These are phyloP conservation scores for Eimeria necatrix DNA, from an alignment of 169 alveolate species.

Conservation along the genomic window DNA sequence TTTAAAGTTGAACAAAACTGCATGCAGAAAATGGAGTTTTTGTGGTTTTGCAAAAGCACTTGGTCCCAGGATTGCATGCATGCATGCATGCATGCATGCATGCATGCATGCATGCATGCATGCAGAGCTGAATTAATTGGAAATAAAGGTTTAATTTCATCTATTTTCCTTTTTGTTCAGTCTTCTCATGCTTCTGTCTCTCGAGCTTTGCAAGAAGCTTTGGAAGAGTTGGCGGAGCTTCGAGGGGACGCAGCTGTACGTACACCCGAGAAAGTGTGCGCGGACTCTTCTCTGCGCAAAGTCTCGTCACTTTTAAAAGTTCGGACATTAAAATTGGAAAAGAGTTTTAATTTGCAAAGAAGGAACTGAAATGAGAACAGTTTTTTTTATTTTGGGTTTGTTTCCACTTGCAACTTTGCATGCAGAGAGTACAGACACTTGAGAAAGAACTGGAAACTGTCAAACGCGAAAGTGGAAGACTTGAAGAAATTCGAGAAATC, in stretches of 20 bases:
- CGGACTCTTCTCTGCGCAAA: too few relatives aligned
- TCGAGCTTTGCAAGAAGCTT: constrained; percentile 46
- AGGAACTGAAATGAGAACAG: neutral
- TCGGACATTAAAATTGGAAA: too few relatives aligned
- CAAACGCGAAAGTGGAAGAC: constrained; percentile 13
- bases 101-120: too few relatives aligned
- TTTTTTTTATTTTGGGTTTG: too few relatives aligned
- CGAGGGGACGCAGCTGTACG: constrained; percentile 49
- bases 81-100: too few relatives aligned
- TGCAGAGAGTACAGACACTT: constrained; percentile 50
- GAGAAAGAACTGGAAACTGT: constrained; percentile 59
- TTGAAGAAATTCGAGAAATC: constrained; percentile 43
- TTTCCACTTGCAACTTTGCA: neutral
- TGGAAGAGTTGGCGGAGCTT: constrained; percentile 52
- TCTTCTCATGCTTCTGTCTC: constrained; percentile 65
- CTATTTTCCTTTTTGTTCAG: neutral
- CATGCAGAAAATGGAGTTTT: too few relatives aligned
- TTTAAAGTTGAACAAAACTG: too few relatives aligned
- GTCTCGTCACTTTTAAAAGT: too few relatives aligned
- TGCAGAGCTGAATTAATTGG: too few relatives aligned
- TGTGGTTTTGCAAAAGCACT: neutral
- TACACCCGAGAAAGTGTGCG: constrained; percentile 12
- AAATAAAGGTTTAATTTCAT: too few relatives aligned
- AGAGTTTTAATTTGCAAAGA: neutral
- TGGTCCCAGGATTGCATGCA: neutral